phyloP scores from a whole-genome alignment of 164 flowering plant species.

The Buxus sempervirens region DNA sequence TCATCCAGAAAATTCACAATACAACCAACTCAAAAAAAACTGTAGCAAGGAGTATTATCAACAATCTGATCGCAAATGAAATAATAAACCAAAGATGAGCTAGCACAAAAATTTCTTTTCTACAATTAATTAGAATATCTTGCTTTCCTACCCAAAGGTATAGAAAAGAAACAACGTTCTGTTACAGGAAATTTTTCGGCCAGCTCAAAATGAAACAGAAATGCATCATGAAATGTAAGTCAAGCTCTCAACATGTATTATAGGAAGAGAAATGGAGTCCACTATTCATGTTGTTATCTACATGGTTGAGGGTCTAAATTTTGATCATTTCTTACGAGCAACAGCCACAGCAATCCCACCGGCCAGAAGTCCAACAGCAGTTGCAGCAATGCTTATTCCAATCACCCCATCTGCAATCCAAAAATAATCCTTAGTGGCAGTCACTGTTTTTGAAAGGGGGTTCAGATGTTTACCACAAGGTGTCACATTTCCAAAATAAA shows the following conservation, averaged over 20 bases:
- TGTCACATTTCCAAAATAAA: too few relatives aligned
- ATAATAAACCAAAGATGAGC: too few relatives aligned
- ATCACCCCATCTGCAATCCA: constrained; percentile 42
- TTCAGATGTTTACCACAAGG: too few relatives aligned
- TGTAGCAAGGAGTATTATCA: too few relatives aligned
- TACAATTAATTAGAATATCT: too few relatives aligned
- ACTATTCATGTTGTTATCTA: neutral
- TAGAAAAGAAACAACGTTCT: too few relatives aligned
- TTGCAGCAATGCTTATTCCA: constrained; percentile 50
- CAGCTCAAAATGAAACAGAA: neutral
- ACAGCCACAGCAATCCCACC: constrained; percentile 45
- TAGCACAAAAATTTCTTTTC: too few relatives aligned
- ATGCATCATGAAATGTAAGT: neutral
- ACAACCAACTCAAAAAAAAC: too few relatives aligned
- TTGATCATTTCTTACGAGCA: constrained; percentile 25
- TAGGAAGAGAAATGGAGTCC: neutral
- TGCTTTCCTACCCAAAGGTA: too few relatives aligned
- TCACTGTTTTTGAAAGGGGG: too few relatives aligned
- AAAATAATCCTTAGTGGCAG: neutral
- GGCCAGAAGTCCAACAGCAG: constrained; percentile 45
- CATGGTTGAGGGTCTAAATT: neutral
- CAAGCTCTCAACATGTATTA: neutral
- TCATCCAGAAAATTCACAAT: too few relatives aligned
- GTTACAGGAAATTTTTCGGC: neutral
- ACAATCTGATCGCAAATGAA: too few relatives aligned